Evolutionary conservation across 306 rosid species (phyloP).

Genomic region (Hippophae rhamnoides): DNA sequence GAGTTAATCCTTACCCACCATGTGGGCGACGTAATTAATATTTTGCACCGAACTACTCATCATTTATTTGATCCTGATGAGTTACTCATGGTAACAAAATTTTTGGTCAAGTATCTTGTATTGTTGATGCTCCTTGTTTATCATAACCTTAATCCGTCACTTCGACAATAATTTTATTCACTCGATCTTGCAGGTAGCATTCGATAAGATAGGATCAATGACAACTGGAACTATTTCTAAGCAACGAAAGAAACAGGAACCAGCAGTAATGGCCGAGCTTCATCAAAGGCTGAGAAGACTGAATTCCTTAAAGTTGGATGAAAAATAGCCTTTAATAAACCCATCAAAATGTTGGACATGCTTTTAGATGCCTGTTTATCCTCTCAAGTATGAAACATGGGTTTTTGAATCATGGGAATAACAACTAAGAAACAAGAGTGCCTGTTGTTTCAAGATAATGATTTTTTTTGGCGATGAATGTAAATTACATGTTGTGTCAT

Average conservation of each 20-base stretch:
- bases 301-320: conserved; percentile 52
- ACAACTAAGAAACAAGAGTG: conserved; percentile 22
- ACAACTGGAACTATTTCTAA: conserved; percentile 84
- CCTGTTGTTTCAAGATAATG: conserved; percentile 24
- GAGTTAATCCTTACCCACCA: conserved; percentile 69
- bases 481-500: conserved; percentile 36
- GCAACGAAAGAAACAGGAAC: conserved; percentile 95
- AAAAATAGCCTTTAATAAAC: conserved; percentile 27
- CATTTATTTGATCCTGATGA: conserved; percentile 96
- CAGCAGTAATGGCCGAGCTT: conserved; percentile 92
- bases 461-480: conserved; percentile 48
- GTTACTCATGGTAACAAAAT: conserved; percentile 53
- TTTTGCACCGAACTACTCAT: conserved; percentile 77
- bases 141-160: background rate
- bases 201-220: conserved; percentile 88
- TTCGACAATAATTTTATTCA: background rate
- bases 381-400: conserved; percentile 16
- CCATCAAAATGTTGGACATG: conserved; percentile 21
- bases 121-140: background rate
- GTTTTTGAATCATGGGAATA: conserved; percentile 16
- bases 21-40: conserved; percentile 80
- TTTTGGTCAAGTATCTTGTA: background rate
- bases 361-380: conserved; percentile 23
- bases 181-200: conserved; percentile 70
- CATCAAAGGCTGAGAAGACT: conserved; percentile 76